phyloP scores from a whole-genome alignment of 2,329 filamentous ascomycete species.

The Cryphonectria japonica region DNA sequence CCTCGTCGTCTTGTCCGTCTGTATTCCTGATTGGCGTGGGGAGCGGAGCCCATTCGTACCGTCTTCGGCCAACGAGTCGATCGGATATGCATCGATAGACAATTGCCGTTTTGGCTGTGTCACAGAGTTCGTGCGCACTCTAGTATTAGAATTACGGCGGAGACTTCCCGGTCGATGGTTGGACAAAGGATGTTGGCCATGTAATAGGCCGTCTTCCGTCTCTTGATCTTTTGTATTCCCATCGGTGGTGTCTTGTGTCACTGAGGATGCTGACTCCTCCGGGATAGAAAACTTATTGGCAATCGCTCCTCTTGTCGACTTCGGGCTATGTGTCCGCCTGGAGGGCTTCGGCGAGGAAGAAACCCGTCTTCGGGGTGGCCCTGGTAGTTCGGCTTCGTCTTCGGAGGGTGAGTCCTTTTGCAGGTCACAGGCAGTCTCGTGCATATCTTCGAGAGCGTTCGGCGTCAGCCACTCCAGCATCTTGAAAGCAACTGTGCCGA shows the following conservation, averaged over 20 bases:
- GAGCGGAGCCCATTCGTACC: conserved; percentile 37
- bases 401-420: conserved; percentile 36
- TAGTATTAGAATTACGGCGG: conserved; percentile 41
- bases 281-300: conserved; percentile 21
- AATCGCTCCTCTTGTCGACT: conserved; percentile 1
- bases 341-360: conserved; percentile 22
- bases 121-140: conserved; percentile 37
- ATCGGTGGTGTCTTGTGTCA: not conserved
- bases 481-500: conserved; percentile 68
- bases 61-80: conserved; percentile 37
- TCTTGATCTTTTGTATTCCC: conserved; percentile 5
- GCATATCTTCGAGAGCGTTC: conserved; percentile 55
- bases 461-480: conserved; percentile 74
- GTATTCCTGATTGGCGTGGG: conserved; percentile 34
- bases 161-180: conserved; percentile 29
- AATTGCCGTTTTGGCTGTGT: conserved; percentile 39
- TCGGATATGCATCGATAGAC: conserved; percentile 39
- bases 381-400: conserved; percentile 29
- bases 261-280: conserved; percentile 19
- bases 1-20: conserved; percentile 33
- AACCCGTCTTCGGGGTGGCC: conserved; percentile 20
- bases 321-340: not conserved
- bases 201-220: conserved; percentile 17
- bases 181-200: conserved; percentile 16
- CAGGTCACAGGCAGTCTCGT: conserved; percentile 42